phyloP scores from a whole-genome alignment of 179 eudicot genomes.

The Gypsophila paniculata region DNA sequence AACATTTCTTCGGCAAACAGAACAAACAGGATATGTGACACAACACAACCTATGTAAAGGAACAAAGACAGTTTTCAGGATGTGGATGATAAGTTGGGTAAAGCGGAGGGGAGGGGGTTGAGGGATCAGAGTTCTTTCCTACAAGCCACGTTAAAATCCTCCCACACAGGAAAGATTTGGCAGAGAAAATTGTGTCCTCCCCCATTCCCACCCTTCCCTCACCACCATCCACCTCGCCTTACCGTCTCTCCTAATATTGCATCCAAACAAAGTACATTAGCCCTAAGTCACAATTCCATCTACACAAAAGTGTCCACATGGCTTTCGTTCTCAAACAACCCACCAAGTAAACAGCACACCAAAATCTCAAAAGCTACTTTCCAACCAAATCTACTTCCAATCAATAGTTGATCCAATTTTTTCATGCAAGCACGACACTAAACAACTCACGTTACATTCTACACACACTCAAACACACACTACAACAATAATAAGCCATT shows the following conservation, averaged over 20 bases:
- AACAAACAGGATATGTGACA: not conserved
- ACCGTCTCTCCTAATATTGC: too few species aligned
- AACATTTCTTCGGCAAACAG: not conserved
- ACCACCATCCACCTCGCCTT: too few species aligned
- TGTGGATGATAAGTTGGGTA: too few species aligned
- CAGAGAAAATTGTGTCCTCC: not conserved
- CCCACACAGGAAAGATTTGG: too few species aligned
- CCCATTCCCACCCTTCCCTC: too few species aligned
- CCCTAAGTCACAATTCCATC: not conserved
- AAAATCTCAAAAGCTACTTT: not conserved
- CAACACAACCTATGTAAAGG: not conserved
- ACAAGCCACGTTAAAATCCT: too few species aligned
- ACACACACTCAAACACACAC: not conserved
- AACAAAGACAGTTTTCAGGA: too few species aligned
- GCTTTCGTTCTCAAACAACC: not conserved
- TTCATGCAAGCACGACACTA: too few species aligned
- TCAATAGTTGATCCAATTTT: slow-evolving; percentile 2
- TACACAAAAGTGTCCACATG: slow-evolving; percentile 5
- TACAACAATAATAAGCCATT: not conserved
- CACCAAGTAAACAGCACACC: not conserved
- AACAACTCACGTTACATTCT: too few species aligned
- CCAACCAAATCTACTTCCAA: slow-evolving; percentile 15
- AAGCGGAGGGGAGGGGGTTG: too few species aligned
- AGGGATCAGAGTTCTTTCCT: too few species aligned
- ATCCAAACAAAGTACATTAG: too few species aligned